These are phyloP conservation scores for Blastobotrys chiropterorum DNA, from an alignment of 805 yeast species.

Conservation along the genomic window DNA sequence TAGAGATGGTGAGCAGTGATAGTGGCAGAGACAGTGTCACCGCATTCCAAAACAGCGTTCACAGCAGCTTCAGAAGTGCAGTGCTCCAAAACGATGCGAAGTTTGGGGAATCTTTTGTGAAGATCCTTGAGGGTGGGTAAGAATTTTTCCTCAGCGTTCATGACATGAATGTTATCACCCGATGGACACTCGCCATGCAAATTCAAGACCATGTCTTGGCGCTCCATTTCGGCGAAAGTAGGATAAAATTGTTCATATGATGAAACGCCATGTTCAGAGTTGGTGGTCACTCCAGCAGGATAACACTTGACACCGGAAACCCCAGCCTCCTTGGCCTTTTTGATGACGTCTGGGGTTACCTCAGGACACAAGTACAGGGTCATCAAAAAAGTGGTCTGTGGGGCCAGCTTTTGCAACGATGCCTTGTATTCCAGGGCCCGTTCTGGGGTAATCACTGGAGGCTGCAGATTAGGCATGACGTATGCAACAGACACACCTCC, in stretches of 20 bases:
- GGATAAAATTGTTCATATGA: slow-evolving; percentile 88
- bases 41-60: slow-evolving; percentile 65
- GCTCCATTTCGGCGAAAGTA: slow-evolving; percentile 81
- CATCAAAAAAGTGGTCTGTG: slow-evolving; percentile 85
- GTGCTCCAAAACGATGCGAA: slow-evolving; percentile 86
- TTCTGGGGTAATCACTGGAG: slow-evolving; percentile 79
- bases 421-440: slow-evolving; percentile 65
- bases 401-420: slow-evolving; percentile 57
- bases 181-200: slow-evolving; percentile 95
- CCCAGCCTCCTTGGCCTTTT: slow-evolving; percentile 63
- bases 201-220: slow-evolving; percentile 69
- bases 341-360: slow-evolving; percentile 79
- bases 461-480: slow-evolving; percentile 93
- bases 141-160: slow-evolving; percentile 90
- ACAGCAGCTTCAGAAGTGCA: slow-evolving; percentile 91
- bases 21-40: slow-evolving; percentile 78
- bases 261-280: slow-evolving; percentile 84
- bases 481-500: slow-evolving; percentile 93
- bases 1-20: slow-evolving; percentile 94
- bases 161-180: slow-evolving; percentile 69
- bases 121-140: slow-evolving; percentile 80
- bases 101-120: slow-evolving; percentile 75
- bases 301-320: slow-evolving; percentile 91
- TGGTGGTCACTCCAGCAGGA: slow-evolving; percentile 99
- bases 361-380: slow-evolving; percentile 74